These are phyloP conservation scores for Globisporangium splendens DNA, from an alignment of 352 stramenopile genomes.

Conservation along the genomic window DNA sequence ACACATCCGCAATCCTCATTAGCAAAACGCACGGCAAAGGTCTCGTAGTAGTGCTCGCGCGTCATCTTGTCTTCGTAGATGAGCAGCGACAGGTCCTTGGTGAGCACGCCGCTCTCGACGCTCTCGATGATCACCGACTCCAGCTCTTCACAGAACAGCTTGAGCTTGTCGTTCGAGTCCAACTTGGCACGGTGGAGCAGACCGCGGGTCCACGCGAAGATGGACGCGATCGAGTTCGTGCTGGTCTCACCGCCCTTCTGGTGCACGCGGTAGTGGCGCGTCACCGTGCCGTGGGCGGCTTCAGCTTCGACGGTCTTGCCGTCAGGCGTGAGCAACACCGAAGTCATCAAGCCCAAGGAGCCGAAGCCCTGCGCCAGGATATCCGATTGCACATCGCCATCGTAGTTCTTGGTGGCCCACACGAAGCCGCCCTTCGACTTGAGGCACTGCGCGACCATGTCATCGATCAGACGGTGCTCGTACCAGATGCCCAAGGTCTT, in stretches of 20 bases:
- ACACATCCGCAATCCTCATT: neutral
- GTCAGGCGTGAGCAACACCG: slow-evolving; percentile 77
- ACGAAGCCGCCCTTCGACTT: slow-evolving; percentile 89
- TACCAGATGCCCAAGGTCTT: slow-evolving; percentile 77
- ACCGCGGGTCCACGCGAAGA: slow-evolving; percentile 87
- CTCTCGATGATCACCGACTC: slow-evolving; percentile 75
- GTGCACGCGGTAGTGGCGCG: slow-evolving; percentile 84
- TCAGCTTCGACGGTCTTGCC: slow-evolving; percentile 87
- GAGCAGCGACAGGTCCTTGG: slow-evolving; percentile 84
- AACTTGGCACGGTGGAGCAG: slow-evolving; percentile 83
- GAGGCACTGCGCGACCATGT: slow-evolving; percentile 89
- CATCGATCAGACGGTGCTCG: slow-evolving; percentile 85
- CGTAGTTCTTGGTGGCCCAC: slow-evolving; percentile 92
- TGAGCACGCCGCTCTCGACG: slow-evolving; percentile 84
- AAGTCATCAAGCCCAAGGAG: slow-evolving; percentile 88
- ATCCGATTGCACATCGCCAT: slow-evolving; percentile 89
- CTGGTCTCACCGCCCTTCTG: slow-evolving; percentile 86
- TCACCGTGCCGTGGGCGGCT: slow-evolving; percentile 87
- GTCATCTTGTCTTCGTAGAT: slow-evolving; percentile 72
- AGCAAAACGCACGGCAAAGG: slow-evolving; percentile 31
- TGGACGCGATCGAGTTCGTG: slow-evolving; percentile 88
- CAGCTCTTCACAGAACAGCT: slow-evolving; percentile 67
- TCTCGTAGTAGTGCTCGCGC: slow-evolving; percentile 82
- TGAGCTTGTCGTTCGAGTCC: slow-evolving; percentile 75
- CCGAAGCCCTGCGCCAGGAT: slow-evolving; percentile 87